These are phyloP conservation scores for Fraxinus anomala DNA, from an alignment of 257 asterid genomes.

Conservation along the genomic window DNA sequence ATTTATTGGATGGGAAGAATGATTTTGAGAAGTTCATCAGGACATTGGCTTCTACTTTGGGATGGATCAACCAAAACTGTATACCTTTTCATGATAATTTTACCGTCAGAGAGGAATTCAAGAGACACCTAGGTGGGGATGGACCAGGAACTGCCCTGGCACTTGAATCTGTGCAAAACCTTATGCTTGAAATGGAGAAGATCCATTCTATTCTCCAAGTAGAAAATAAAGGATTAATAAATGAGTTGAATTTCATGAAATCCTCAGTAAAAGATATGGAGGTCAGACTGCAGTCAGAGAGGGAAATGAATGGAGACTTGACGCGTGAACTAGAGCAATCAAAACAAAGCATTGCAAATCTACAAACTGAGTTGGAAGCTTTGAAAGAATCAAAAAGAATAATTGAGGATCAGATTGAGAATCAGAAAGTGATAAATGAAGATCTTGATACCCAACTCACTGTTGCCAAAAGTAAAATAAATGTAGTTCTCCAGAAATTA, in stretches of 20 bases:
- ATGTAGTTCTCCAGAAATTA: conserved; percentile 54
- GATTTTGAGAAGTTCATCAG: conserved; percentile 41
- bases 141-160: conserved; percentile 51
- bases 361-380: conserved; percentile 41
- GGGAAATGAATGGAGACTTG: conserved; percentile 33
- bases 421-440: conserved; percentile 61
- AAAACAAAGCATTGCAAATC: conserved; percentile 25
- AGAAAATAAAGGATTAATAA: conserved; percentile 49
- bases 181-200: conserved; percentile 62
- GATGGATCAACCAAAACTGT: conserved; percentile 37
- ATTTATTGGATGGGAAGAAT: conserved; percentile 37
- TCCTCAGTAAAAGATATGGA: conserved; percentile 35
- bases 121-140: conserved; percentile 50
- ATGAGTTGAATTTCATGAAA: conserved; percentile 40
- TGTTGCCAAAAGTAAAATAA: conserved; percentile 46
- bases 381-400: conserved; percentile 51
- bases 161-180: conserved; percentile 48
- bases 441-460: conserved; percentile 73
- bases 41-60: conserved; percentile 36
- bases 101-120: conserved; percentile 43
- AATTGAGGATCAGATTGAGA: conserved; percentile 62
- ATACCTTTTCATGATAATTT: conserved; percentile 22
- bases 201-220: conserved; percentile 39
- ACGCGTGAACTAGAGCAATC: conserved; percentile 38
- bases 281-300: conserved; percentile 30